Evolutionary conservation across 75 land plant genomes (phyloP).

Genomic region (Selaginella moellendorffii): DNA sequence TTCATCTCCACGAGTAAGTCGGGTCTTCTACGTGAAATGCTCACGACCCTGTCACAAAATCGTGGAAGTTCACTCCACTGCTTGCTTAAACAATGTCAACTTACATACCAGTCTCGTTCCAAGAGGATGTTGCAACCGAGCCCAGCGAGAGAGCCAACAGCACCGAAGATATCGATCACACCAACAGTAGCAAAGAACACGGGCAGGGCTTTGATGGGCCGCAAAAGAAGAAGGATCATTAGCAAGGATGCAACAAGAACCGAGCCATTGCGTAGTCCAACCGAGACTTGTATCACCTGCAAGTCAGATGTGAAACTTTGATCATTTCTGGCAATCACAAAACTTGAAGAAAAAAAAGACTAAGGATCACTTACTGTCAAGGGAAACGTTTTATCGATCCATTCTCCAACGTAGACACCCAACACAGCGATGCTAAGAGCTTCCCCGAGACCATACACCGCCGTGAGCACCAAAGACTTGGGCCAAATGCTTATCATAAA

Average conservation of each 20-base stretch:
- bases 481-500: slow-evolving; percentile 88
- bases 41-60: no score
- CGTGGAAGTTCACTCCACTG: no score
- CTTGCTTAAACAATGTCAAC: no score
- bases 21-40: no score
- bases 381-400: slow-evolving; percentile 43
- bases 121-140: slow-evolving; percentile 69
- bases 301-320: background rate
- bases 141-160: slow-evolving; percentile 61
- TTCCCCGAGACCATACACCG: slow-evolving; percentile 81
- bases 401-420: slow-evolving; percentile 59
- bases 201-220: slow-evolving; percentile 10
- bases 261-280: slow-evolving; percentile 57
- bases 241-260: slow-evolving; percentile 50
- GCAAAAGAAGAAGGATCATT: slow-evolving; percentile 34
- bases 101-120: slow-evolving; percentile 93
- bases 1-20: slow-evolving; percentile 55
- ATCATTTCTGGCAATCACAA: background rate
- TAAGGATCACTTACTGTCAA: slow-evolving; percentile 26
- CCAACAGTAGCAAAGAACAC: slow-evolving; percentile 34
- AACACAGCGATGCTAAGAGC: slow-evolving; percentile 54
- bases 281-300: slow-evolving; percentile 56
- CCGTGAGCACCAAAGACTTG: slow-evolving; percentile 58
- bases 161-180: slow-evolving; percentile 57
- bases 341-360: background rate